Percentiles rank a stretch among this genome's conserved stretches.
Conservation (phyloP, 148 eudicot genomes). For the Suaeda aralocaspica region DNA sequence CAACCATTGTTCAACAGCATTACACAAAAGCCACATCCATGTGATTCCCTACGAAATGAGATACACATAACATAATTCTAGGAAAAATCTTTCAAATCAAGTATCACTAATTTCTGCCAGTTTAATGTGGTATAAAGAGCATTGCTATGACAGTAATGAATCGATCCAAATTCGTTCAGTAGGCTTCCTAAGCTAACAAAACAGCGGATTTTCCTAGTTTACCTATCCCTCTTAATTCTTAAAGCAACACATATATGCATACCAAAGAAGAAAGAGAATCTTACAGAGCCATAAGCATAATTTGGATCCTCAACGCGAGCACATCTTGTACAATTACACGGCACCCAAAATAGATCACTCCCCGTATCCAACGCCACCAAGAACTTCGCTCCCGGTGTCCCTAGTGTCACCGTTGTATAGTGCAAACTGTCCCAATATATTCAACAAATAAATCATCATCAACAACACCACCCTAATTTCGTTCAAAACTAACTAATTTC, state of each 20-base stretch:
- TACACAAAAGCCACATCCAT: too few relatives aligned
- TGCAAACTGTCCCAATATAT: slow-evolving; percentile 55
- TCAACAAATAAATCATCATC: not conserved
- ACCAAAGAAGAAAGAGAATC: slow-evolving; percentile 17
- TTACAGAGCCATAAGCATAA: slow-evolving; percentile 59
- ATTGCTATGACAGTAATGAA: too few relatives aligned
- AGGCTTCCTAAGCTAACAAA: too few relatives aligned
- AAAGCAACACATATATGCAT: not conserved
- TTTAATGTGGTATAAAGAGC: not conserved
- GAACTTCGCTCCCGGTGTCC: slow-evolving; percentile 83
- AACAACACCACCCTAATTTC: too few relatives aligned
- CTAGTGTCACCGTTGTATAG: slow-evolving; percentile 80
- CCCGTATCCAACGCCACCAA: slow-evolving; percentile 96
- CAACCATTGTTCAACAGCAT: not conserved
- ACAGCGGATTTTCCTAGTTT: too few relatives aligned
- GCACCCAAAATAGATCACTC: slow-evolving; percentile 96
- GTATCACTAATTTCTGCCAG: not conserved
- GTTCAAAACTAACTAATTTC: too few relatives aligned
- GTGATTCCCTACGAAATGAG: not conserved
- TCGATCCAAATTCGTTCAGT: too few relatives aligned
- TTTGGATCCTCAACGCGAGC: slow-evolving; percentile 56
- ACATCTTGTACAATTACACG: slow-evolving; percentile 76
- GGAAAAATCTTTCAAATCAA: not conserved
- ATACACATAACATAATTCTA: not conserved
- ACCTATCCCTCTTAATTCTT: not conserved